A percentile compares a stretch with the other conserved stretches of the same genome.
These are phyloP conservation scores for Prunus persica DNA, from an alignment of 306 rosid species.

Conservation along the genomic window DNA sequence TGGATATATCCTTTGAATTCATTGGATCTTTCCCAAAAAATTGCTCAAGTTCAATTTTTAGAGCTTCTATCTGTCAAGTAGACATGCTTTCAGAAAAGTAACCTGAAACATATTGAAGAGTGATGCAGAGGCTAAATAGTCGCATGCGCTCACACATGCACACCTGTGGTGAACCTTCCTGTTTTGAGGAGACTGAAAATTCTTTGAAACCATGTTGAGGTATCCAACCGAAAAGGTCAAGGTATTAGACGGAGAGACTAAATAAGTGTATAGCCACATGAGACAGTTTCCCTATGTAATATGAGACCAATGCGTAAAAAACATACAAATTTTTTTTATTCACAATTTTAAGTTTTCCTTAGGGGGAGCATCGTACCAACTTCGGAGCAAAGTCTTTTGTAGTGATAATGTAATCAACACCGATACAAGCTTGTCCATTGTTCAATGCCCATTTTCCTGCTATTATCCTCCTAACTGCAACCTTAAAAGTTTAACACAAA, in stretches of 20 bases:
- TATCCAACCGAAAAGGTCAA: no score
- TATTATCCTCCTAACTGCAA: constrained; percentile 66
- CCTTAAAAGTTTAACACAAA: constrained; percentile 37
- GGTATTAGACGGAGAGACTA: no score
- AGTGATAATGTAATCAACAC: constrained; percentile 73
- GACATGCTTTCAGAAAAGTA: neutral
- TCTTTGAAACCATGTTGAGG: no score
- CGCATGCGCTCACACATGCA: no score
- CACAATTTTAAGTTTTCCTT: no score
- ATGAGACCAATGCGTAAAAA: no score
- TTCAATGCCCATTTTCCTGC: constrained; percentile 82
- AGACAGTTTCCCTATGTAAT: no score
- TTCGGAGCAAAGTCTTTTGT: constrained; percentile 66
- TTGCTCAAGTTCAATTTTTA: constrained; percentile 47
- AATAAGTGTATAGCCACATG: no score
- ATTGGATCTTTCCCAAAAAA: constrained; percentile 57
- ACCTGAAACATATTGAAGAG: neutral
- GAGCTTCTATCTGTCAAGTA: constrained; percentile 49
- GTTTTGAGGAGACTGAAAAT: no score
- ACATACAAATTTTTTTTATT: no score
- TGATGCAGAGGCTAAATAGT: neutral
- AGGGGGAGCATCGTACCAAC: constrained; percentile 42
- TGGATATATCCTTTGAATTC: constrained; percentile 59
- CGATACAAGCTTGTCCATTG: constrained; percentile 82
- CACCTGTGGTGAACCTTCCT: no score